Evolutionary conservation across 371 early-diverging fungal species (phyloP), one percentile per base, ranked within the genome.

Genomic region (Lichtheimia ramosa): DNA sequence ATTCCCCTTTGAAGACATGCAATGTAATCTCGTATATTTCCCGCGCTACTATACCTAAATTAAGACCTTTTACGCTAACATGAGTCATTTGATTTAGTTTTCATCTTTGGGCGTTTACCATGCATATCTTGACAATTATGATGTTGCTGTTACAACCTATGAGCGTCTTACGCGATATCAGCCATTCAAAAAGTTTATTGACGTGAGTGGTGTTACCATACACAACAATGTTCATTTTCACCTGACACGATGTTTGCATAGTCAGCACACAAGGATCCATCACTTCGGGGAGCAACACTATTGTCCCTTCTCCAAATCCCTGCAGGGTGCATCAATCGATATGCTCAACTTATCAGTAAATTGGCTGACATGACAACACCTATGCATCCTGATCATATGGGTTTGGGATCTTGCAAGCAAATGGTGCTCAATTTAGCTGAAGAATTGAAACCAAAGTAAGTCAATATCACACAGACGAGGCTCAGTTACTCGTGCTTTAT

Each of bases 121-220:
- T 27, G 51, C 51, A 7, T 79, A 75, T 52, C 54, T 75, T 7
- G 66, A 67, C 12, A 73, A 79, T 51, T 79, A 79, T 50, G 73
- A 53, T 56, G 64, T 71, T 14, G 64, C 72, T 8, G 61, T 79
- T 8, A 73, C 75, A 20, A 79, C 75, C 3, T 73, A 71, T 59
- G 79, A 79, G 43, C 62, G 75, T 23, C 56, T 79, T 12, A 62
- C 70, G 21, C 57, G 71, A 54, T 75, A 73, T 42, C 70, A 71
- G 43, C 75, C 79, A 3, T 79, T 79, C 34, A 75, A 75, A 51
- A 79, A 79, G 55, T 79, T 75, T 58, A 63, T 79, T 48, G 75
- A 75, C 52, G 78, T 68, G 68, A 68, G 69, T 61, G 5, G 12
- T 39, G 16, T 21, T 46, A n/a, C 46, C 21, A 8, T 46, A 18